Evolutionary conservation across 768 basidiomycete species (phyloP), one percentile per base, ranked within the genome.

Genomic region (Gloeopeniophorella convolvens): DNA sequence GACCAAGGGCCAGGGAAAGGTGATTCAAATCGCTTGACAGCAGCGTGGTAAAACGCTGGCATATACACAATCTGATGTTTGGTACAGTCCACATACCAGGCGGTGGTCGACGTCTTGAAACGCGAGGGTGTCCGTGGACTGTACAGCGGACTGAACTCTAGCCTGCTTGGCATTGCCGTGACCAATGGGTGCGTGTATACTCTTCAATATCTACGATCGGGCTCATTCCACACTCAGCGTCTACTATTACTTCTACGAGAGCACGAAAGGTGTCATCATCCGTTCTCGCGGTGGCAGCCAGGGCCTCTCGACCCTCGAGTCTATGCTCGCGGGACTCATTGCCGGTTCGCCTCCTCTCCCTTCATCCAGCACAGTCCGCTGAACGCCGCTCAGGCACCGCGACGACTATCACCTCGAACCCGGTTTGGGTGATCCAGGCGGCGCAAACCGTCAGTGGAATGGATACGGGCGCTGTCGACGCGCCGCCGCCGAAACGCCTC

Each of bases 381-480:
- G 32, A 46, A 36, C 30, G 51, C 32, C 27, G n/a, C 24, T 3
- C 56, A 90, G 94, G 93, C 32, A 85, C 86, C 35, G 87, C 87
- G 10, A 96, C 95, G 3, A 87, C 91, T 3, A 67, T 95, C 56
- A 75, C 89, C 55, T 87, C 82, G 64, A 97, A 98, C 67, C 95
- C 95, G 3, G 85, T 98, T 53, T 99, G 96, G 96, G 92, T 96
- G 41, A 75, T 98, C 18, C 93, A 98, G 65, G 92, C 91, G 5
- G 84, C 85, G 7, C 92, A 95, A 65, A 83, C 87, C 8, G 83
- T 86, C 27, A 76, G 73, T 42, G 80, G 78, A 28, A 66, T 80
- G 66, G 63, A 73, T 39, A 50, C 32, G 2, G 43, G 36, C 13
- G 52, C 46, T 33, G 34, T 31, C 1, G 37, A 12, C 15, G 51